Evolutionary conservation across 345 rosid species (phyloP).

Genomic region (Syzygium aqueum): DNA sequence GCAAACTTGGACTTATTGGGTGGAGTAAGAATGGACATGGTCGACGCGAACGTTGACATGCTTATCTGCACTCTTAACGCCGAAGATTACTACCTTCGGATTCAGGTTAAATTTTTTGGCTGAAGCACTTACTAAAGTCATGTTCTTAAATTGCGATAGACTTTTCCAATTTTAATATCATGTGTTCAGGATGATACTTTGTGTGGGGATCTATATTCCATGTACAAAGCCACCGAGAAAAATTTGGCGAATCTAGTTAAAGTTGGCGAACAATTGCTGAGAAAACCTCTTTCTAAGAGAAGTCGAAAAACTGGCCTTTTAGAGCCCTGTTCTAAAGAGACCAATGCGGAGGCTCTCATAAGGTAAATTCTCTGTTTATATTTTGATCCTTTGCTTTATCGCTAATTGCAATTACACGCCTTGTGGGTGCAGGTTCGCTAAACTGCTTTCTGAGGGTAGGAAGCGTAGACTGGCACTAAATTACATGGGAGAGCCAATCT

Average conservation of each 20-base stretch:
- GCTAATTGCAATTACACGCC: background rate
- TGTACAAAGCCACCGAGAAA: background rate
- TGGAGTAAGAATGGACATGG: background rate
- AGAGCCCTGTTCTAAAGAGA: background rate
- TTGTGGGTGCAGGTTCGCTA: background rate
- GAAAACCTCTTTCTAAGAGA: background rate
- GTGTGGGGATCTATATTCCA: background rate
- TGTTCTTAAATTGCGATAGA: background rate
- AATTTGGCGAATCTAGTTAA: background rate
- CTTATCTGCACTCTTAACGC: background rate
- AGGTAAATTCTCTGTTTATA: background rate
- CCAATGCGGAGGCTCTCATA: background rate
- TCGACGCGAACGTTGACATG: rapidly evolving
- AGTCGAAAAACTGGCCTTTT: background rate
- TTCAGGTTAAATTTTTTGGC: background rate
- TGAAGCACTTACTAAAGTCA: background rate
- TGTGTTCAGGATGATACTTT: background rate
- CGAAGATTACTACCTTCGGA: background rate
- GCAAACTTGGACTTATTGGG: too few relatives aligned
- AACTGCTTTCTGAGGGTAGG: background rate
- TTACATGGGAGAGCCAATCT: too few relatives aligned
- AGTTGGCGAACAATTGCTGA: background rate
- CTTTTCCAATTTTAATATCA: background rate
- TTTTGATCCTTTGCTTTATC: background rate
- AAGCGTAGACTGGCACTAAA: too few relatives aligned